Conservation (phyloP, 768 basidiomycete genomes). For the Trametes elegans region DNA sequence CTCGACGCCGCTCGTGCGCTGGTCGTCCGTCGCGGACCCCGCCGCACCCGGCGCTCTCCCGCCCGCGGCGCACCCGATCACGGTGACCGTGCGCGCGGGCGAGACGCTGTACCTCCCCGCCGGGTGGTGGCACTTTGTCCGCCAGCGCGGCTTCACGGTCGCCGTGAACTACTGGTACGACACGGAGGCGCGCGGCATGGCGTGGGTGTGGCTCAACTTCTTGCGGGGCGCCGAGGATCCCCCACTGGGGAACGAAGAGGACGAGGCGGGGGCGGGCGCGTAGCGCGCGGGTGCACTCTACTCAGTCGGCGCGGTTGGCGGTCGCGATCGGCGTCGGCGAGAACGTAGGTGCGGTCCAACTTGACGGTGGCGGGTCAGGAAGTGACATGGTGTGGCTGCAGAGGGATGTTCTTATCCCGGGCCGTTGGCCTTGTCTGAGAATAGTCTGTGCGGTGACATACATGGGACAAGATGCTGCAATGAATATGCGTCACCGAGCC, state of each 20-base stretch:
- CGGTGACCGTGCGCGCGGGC: conserved; percentile 64
- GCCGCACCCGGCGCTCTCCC: conserved; percentile 45
- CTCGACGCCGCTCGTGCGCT: conserved; percentile 55
- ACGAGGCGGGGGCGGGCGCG: not conserved
- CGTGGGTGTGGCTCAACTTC: conserved; percentile 68
- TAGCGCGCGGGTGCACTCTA: not conserved
- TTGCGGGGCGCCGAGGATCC: conserved; percentile 42
- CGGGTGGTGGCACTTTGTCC: conserved; percentile 92
- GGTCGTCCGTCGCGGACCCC: conserved; percentile 77
- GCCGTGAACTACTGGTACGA: conserved; percentile 93
- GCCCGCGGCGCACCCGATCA: conserved; percentile 58
- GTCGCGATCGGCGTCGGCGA: too few relatives aligned
- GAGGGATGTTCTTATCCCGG: too few relatives aligned
- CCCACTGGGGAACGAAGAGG: conserved; percentile 37
- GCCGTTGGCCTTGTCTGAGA: too few relatives aligned
- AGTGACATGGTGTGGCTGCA: too few relatives aligned
- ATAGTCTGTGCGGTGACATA: too few relatives aligned
- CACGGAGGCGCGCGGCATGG: conserved; percentile 66
- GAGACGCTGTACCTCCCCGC: conserved; percentile 88
- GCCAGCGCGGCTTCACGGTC: conserved; percentile 62
- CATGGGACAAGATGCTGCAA: too few relatives aligned
- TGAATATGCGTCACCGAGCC: too few relatives aligned
- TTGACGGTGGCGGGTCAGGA: too few relatives aligned
- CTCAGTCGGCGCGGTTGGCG: too few relatives aligned
- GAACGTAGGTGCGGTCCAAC: too few relatives aligned